These are phyloP conservation scores for Clonostachys solani DNA, from an alignment of 2,329 filamentous ascomycete genomes.

Conservation along the genomic window DNA sequence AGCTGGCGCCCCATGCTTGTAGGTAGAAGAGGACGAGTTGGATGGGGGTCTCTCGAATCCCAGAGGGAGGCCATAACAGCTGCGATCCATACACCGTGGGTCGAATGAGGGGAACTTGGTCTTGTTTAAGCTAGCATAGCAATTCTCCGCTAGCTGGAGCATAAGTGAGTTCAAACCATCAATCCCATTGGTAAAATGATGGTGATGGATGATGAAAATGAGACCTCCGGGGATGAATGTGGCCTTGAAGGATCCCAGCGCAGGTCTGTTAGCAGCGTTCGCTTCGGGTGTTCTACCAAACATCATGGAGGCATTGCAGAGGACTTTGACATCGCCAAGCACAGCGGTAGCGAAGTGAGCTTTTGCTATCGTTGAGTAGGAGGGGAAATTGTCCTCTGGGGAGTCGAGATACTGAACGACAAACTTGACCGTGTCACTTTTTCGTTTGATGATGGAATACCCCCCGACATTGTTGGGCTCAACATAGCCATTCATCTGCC, in stretches of 20 bases:
- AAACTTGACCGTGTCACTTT: slow-evolving; percentile 24
- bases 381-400: slow-evolving; percentile 23
- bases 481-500: slow-evolving; percentile 32
- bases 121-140: slow-evolving; percentile 20
- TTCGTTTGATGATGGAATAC: slow-evolving; percentile 28
- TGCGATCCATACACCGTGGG: slow-evolving; percentile 23
- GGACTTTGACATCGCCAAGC: slow-evolving; percentile 24
- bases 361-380: slow-evolving; percentile 28
- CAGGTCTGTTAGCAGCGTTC: slow-evolving; percentile 23
- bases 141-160: slow-evolving; percentile 35
- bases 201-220: slow-evolving; percentile 29
- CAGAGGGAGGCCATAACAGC: slow-evolving; percentile 14
- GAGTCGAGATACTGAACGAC: slow-evolving; percentile 28
- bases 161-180: slow-evolving; percentile 27
- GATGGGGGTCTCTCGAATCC: slow-evolving; percentile 1
- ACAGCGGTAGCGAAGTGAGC: slow-evolving; percentile 21
- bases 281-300: slow-evolving; percentile 30
- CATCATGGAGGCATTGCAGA: slow-evolving; percentile 27
- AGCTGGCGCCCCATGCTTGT: too few species aligned
- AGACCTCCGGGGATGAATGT: slow-evolving; percentile 35
- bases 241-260: slow-evolving; percentile 27
- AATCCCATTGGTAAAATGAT: slow-evolving; percentile 34
- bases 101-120: slow-evolving; percentile 26
- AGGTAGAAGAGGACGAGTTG: background rate
- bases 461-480: slow-evolving; percentile 27